Percentiles rank a stretch among this genome's conserved stretches.
Conservation (phyloP, 1,284 basidiomycete species). For the Ganoderma lingzhi region DNA sequence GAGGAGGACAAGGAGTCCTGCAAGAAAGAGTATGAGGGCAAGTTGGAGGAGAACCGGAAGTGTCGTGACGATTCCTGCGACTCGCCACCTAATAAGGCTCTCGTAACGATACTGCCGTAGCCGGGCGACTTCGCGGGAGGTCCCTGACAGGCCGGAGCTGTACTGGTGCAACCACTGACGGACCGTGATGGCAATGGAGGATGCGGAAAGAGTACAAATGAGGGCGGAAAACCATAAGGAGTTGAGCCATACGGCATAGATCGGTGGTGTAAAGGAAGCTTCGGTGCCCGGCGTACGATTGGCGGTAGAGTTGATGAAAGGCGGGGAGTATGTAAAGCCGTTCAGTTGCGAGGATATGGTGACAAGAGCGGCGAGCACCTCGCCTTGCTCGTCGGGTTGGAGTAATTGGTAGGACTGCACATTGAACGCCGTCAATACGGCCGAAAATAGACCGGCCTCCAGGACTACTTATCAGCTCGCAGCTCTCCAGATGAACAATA, state of each 20-base stretch:
- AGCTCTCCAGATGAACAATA: background rate
- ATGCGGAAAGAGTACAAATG: constrained; percentile 65
- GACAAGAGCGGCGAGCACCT: constrained; percentile 10
- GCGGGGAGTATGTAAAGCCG: constrained; percentile 12
- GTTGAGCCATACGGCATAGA: constrained; percentile 56
- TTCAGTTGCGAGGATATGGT: constrained; percentile 16
- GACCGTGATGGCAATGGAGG: constrained; percentile 24
- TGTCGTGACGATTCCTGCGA: constrained; percentile 20
- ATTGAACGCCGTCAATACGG: constrained; percentile 17
- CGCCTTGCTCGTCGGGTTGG: constrained; percentile 13
- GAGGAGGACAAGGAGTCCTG: constrained; percentile 4
- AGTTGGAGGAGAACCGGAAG: constrained; percentile 23
- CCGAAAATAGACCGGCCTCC: constrained; percentile 9
- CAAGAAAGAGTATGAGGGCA: background rate
- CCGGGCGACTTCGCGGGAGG: constrained; percentile 22
- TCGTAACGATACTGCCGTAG: constrained; percentile 26
- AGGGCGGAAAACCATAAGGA: constrained; percentile 72
- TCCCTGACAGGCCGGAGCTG: constrained; percentile 16
- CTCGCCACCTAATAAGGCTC: constrained; percentile 21
- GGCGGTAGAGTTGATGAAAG: constrained; percentile 21
- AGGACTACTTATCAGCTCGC: background rate
- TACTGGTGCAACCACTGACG: constrained; percentile 32
- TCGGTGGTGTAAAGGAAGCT: constrained; percentile 9
- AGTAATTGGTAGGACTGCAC: constrained; percentile 23
- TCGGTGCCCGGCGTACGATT: background rate